Evolutionary conservation across 1,139 yeast genomes (phyloP).

Genomic region (Candida albicans): DNA sequence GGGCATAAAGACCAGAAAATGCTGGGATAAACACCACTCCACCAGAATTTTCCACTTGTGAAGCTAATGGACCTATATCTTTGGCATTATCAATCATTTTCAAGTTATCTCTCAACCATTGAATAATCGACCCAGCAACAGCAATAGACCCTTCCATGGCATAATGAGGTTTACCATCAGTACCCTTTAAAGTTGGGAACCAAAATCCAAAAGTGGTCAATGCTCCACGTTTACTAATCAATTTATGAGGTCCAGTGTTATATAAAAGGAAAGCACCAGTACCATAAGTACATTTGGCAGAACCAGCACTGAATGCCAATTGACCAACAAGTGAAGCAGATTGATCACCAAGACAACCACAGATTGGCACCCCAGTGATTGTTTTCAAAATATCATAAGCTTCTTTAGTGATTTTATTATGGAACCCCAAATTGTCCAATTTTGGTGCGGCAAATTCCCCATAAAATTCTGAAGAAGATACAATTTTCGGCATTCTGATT

Average conservation of each 20-base stretch:
- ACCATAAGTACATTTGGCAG: slow-evolving; percentile 96
- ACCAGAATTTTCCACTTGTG: slow-evolving; percentile 77
- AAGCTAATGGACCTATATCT: slow-evolving; percentile 89
- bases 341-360: slow-evolving; percentile 95
- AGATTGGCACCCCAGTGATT: slow-evolving; percentile 65
- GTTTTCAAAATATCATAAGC: slow-evolving; percentile 51
- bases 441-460: slow-evolving; percentile 69
- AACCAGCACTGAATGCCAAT: slow-evolving; percentile 77
- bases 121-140: slow-evolving; percentile 93
- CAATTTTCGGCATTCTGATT: slow-evolving; percentile 75
- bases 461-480: slow-evolving; percentile 76
- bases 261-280: slow-evolving; percentile 91
- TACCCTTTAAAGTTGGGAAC: slow-evolving; percentile 65
- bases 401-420: slow-evolving; percentile 51
- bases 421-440: slow-evolving; percentile 50
- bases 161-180: slow-evolving; percentile 67
- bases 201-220: slow-evolving; percentile 89
- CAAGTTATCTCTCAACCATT: slow-evolving; percentile 92
- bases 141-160: slow-evolving; percentile 96
- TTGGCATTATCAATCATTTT: slow-evolving; percentile 77
- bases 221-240: slow-evolving; percentile 75
- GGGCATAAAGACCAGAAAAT: slow-evolving; percentile 90
- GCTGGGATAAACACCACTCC: slow-evolving; percentile 97
- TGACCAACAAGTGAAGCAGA: slow-evolving; percentile 94
- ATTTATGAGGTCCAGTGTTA: slow-evolving; percentile 73